Base-by-base conservation (phyloP, 1,284 basidiomycete species). In the Volvariella surrecta region DNA sequence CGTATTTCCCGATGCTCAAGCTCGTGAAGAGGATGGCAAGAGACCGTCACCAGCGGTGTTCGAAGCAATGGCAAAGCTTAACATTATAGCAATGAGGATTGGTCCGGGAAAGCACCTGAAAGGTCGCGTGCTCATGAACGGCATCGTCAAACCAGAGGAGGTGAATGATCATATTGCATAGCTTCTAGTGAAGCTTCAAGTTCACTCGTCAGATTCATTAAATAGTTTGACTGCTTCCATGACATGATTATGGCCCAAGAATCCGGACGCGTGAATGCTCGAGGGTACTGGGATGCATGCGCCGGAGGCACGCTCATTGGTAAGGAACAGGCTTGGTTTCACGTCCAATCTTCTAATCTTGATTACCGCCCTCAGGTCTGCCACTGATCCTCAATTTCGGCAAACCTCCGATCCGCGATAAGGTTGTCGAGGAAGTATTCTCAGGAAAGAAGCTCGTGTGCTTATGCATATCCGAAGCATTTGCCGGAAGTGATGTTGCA, bases 301-400 rank as follows among this genome's bases (percentile, higher is more conserved):
- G 56, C 58, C 16, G 61, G 61, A 44, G 58, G 60, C 44, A 62
- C 60, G 7, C 58, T 49, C 44, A 65, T 66, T 42, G 60, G 61
- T 62, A 40, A 39, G 34, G 6, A 15, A 28, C n/a, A n/a, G n/a
- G n/a, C n/a, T 28, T 28, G 24, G 24, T 28, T 28, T 6, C 24
- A 28, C 48, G 45, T 19, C 10, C 15, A 20, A 39, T 19, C 2
- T 38, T 30, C 22, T 42, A 16, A 28, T 4, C 22, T 24, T 8
- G 31, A 28, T 0, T 46, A 20, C 38, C 39, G 15, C 32, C 18
- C 18, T 16, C 37, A 16, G 31, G 78, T 44, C 70, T 89, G 8
- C 82, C 82, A 3, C 79, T 80, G 3, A 72, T 86, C 48, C 64
- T 87, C 53, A 87, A 89, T 64, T 89, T 84, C 53, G 87, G 79